Evolutionary conservation across 2,329 filamentous ascomycete species (phyloP), one percentile per base, ranked within the genome.

Genomic region (Xylaria sp.): DNA sequence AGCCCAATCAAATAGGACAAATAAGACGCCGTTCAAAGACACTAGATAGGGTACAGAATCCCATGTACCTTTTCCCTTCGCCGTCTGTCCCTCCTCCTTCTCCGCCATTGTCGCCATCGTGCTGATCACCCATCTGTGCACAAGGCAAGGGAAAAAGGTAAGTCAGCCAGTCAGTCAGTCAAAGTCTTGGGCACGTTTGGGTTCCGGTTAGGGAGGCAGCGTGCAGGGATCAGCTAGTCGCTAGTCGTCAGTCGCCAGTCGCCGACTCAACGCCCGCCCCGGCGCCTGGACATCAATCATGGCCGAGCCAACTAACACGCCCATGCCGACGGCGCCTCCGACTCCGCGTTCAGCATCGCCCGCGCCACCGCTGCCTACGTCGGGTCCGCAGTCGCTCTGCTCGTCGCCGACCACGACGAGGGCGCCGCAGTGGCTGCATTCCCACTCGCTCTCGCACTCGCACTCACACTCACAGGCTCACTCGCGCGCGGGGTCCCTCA

Each of bases 221-320:
- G n/a, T n/a, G n/a, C n/a, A n/a, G n/a, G n/a, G n/a, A n/a, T n/a
- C n/a, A n/a, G n/a, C n/a, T n/a, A n/a, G n/a, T n/a, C n/a, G n/a
- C n/a, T n/a, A n/a, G n/a, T n/a, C n/a, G n/a, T n/a, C n/a, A n/a
- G n/a, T n/a, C n/a, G n/a, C n/a, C n/a, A n/a, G n/a, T n/a, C n/a
- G n/a, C n/a, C n/a, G n/a, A n/a, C n/a, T n/a, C n/a, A n/a, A n/a
- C n/a, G n/a, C n/a, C n/a, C n/a, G n/a, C n/a, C n/a, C n/a, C n/a
- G n/a, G n/a, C n/a, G n/a, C n/a, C n/a, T n/a, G n/a, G n/a, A n/a
- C 38, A 41, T 41, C 38, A 25, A 60, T 47, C 65, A 82, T 81
- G 80, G 80, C 80, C 33, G 80, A 82, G 68, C 80, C 80, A 43
- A 75, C 75, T 25, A 82, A 82, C 67, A 82, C 80, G 3, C 80